Base-by-base conservation (phyloP, 805 yeast genomes). In the Debaryomyces castellii region DNA sequence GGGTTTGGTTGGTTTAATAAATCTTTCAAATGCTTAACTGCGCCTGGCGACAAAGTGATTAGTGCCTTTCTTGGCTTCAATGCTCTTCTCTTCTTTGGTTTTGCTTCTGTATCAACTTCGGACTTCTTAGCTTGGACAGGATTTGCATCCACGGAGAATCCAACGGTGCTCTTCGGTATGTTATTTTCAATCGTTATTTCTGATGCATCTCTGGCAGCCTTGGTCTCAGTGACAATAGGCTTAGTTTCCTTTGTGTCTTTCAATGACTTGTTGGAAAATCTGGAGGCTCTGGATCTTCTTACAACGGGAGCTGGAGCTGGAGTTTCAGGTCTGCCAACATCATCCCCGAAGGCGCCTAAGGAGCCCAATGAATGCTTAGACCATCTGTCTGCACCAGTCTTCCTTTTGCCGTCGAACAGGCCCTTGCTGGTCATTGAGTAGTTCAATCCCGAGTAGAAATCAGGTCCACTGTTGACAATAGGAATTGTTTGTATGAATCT, bases 51-150 rank as follows among this genome's bases (percentile, higher is more conserved):
- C 43, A 94, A 73, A 4, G 95, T 80, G 39, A 94, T 89, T 41
- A 92, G 84, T 1, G 97, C 96, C 68, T 89, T 94, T 52, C 96
- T 78, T 4, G 98, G 97, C 59, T 82, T 81, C 47, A 94, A 72
- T 20, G 80, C 77, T 71, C 94, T 81, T 67, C 91, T 64, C 48
- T 67, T 64, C 45, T 64, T 62, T 12, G 54, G 54, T 17, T 53
- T 49, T 14, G 47, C 22, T 4, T 44, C 27, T 6, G 47, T 32
- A 16, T 44, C 5, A 11, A 44, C 24, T 20, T 44, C 38, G 9
- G 42, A 21, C 17, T 36, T 41, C 21, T 41, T 28, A 33, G 51
- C 21, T 17, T 42, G 41, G 33, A 44, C 44, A 4, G 41, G 28
- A 28, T 35, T 36, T 5, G 41, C 23, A 12, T 10, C 45, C 42